A percentile compares a stretch with the other conserved stretches of the same genome.
phyloP scores from a whole-genome alignment of 352 stramenopile species.

The Thalassiosira ordinaria region DNA sequence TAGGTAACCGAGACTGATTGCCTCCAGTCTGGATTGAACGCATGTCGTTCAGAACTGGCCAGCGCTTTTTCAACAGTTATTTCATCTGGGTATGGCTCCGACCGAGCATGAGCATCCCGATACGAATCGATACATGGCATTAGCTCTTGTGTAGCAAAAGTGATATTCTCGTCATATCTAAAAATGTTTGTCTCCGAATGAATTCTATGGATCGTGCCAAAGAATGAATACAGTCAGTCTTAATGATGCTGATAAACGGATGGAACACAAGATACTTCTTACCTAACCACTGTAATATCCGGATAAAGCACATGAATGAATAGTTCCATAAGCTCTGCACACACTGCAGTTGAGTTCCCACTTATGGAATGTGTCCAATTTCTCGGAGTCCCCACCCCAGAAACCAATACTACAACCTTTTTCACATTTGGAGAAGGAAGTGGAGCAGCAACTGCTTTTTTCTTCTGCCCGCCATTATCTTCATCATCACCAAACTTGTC shows the following conservation, averaged over 20 bases:
- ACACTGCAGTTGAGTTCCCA: slow-evolving; percentile 95
- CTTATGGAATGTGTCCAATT: slow-evolving; percentile 91
- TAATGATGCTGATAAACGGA: too few species aligned
- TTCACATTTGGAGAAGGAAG: slow-evolving; percentile 83
- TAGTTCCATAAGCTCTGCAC: slow-evolving; percentile 90
- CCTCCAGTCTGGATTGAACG: slow-evolving; percentile 92
- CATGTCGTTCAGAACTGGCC: slow-evolving; percentile 57
- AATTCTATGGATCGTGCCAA: slow-evolving; percentile 66
- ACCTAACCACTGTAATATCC: slow-evolving; percentile 91
- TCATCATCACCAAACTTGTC: slow-evolving; percentile 60
- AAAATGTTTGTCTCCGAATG: slow-evolving; percentile 97
- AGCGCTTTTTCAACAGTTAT: slow-evolving; percentile 60
- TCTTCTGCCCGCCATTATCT: too few species aligned
- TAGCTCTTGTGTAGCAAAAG: slow-evolving; percentile 95
- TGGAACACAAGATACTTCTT: slow-evolving; percentile 10
- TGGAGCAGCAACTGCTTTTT: slow-evolving; percentile 38
- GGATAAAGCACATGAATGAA: slow-evolving; percentile 93
- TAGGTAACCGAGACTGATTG: slow-evolving; percentile 95
- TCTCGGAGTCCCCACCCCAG: slow-evolving; percentile 93
- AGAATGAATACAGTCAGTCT: neutral
- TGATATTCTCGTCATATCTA: slow-evolving; percentile 93
- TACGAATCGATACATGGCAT: slow-evolving; percentile 93
- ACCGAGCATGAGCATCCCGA: slow-evolving; percentile 90
- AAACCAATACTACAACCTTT: slow-evolving; percentile 95
- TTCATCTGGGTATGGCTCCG: slow-evolving; percentile 79